These are phyloP conservation scores for Moringa oleifera DNA, from an alignment of 345 rosid species.

Conservation along the genomic window DNA sequence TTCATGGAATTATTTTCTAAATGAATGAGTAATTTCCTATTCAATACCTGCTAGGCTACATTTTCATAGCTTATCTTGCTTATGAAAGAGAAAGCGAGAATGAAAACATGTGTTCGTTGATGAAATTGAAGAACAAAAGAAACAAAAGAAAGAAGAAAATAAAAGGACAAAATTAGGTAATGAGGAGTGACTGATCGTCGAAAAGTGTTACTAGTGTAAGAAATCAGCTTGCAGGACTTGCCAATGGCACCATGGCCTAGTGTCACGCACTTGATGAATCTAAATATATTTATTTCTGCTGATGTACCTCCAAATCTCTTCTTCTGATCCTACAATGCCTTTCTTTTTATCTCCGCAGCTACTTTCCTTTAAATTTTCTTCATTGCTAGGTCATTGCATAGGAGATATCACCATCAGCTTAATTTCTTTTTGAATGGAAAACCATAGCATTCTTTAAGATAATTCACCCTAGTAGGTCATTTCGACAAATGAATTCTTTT, in stretches of 20 bases:
- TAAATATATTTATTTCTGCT: constrained; percentile 69
- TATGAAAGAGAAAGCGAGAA: constrained; percentile 91
- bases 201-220: constrained; percentile 95
- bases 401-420: not conserved
- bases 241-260: constrained; percentile 98
- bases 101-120: constrained; percentile 89
- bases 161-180: not conserved
- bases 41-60: constrained; percentile 75
- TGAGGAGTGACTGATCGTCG: constrained; percentile 43
- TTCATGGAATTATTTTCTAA: not conserved
- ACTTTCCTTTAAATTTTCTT: constrained; percentile 10
- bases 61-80: constrained; percentile 99
- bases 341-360: not conserved
- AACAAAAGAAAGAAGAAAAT: not conserved
- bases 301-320: not conserved
- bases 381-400: not conserved
- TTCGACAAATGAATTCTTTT: no score
- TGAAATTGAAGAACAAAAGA: constrained; percentile 16
- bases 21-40: not conserved
- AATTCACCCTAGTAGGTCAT: no score
- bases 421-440: not conserved
- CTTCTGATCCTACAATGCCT: not conserved
- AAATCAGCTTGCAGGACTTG: constrained; percentile 87
- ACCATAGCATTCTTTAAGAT: no score
- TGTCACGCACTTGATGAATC: constrained; percentile 96